Conservation (phyloP, 2,329 filamentous ascomycete genomes). For the Cytospora mali region DNA sequence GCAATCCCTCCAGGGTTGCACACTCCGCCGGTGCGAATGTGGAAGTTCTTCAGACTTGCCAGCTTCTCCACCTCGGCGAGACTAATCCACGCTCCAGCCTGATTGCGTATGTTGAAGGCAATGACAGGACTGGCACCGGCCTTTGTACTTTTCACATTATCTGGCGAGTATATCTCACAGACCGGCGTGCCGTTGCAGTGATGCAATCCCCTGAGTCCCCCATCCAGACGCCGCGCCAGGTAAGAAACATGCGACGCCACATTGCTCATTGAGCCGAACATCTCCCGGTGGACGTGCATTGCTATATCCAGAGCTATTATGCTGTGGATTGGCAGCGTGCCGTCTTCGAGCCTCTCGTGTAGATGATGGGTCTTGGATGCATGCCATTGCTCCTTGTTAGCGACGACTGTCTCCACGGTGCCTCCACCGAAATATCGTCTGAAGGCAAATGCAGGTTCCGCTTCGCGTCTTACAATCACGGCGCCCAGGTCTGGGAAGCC, state of each 20-base stretch:
- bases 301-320: constrained; percentile 83
- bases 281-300: constrained; percentile 64
- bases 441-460: constrained; percentile 63
- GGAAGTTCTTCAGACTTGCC: constrained; percentile 74
- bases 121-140: constrained; percentile 70
- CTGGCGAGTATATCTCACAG: constrained; percentile 65
- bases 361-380: constrained; percentile 70
- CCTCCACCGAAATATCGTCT: constrained; percentile 91
- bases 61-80: constrained; percentile 87
- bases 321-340: constrained; percentile 85
- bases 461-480: constrained; percentile 75
- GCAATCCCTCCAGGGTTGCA: constrained; percentile 92
- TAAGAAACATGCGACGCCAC: constrained; percentile 72
- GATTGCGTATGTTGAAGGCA: constrained; percentile 79
- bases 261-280: constrained; percentile 72
- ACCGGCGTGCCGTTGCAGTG: constrained; percentile 71
- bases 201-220: constrained; percentile 58
- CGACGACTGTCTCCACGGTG: constrained; percentile 87
- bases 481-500: constrained; percentile 91
- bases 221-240: constrained; percentile 61
- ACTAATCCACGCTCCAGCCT: constrained; percentile 72
- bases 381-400: constrained; percentile 80
- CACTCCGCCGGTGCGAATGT: constrained; percentile 83
- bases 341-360: constrained; percentile 87
- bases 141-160: constrained; percentile 28